Base-by-base conservation (phyloP, 495 filamentous ascomycete genomes). In the Penicillium ucsense region DNA sequence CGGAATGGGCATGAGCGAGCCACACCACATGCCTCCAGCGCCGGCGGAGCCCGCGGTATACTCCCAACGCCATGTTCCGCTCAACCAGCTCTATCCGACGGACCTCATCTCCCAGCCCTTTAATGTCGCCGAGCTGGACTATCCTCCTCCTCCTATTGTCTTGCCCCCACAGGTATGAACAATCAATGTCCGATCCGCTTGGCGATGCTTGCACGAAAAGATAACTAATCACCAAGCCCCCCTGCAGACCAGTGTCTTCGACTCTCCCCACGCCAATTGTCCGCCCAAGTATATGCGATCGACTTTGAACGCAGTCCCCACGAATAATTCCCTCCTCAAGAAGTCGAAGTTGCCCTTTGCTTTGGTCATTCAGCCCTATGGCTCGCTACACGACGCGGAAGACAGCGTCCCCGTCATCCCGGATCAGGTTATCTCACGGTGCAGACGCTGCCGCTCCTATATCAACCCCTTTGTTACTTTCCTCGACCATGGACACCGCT, bases 401-500 rank as follows among this genome's bases (percentile, higher is more conserved):
- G 94, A 96, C 56, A 78, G 80, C 12, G 82, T 98, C 5, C 92
- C 94, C 5, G 80, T 98, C 39, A 87, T 95, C 30, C 84, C 91
- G 38, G 92, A 98, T 65, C 94, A 96, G 65, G 89, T 98, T 47
- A 98, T 98, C 59, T 91, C 90, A 35, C 81, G 92, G 59, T 98
- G 92, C 71, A 77, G 92, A 63, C 82, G 92, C 59, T 98, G 92
- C 66, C 79, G 91, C 49, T 90, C 91, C 38, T 97, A 97, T 60
- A 97, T 97, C 72, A 96, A 97, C 65, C 89, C 92, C 20, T 98
- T 91, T 48, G 92, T 90, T 38, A 88, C 85, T 43, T 98, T 98
- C 74, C 70, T 98, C 37, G 92, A 98, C 50, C 88, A 97, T 64
- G 91, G 91, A 12, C 92, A 98, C 71, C 80, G 92, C 59, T 97